Evolutionary conservation across 2,329 filamentous ascomycete genomes (phyloP), one percentile per base, ranked within the genome.

Genomic region (Ophiostoma pallidulum): DNA sequence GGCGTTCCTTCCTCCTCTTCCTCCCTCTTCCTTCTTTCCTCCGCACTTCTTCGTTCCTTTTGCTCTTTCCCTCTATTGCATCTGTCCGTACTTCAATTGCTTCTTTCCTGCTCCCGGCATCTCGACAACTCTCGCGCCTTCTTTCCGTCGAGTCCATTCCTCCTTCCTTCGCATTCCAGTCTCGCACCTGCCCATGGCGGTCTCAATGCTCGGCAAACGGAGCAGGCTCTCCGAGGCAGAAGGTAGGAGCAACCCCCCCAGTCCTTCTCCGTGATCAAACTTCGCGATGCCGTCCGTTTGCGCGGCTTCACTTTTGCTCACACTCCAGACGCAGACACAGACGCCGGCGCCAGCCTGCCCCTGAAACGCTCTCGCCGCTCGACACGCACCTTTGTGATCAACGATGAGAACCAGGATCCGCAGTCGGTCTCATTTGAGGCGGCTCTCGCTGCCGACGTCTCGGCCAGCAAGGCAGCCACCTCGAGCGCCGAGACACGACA

Each of bases 381-480:
- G 36, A 68, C 64, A 49, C 67, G 62, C 53, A 66, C 58, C 53
- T 63, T 59, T 39, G 58, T 60, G 37, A 71, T 76, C 58, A 80
- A 82, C 55, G 77, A 85, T 56, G 84, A 89, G 63, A 85, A 87
- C 55, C 69, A 75, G 52, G 80, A 84, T 48, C 77, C 77, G 42
- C 67, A 69, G 26, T 56, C 62, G 16, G 62, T 65, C 38, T 62
- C 65, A 16, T 59, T 66, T 42, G 62, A 61, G 14, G 63, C 69
- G 45, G 61, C 65, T 12, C 52, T 53, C 29, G 57, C 60, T 3
- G 57, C 62, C 13, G 55, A 53, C 20, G 31, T 47, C 14, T 41
- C 54, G 19, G 65, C 62, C 28, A 29, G 52, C 22, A 41, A 52
- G 31, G 43, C 52, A 16, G 48, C 46, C 8, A 42, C 40, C 32